Conservation (phyloP, 1,284 basidiomycete genomes). For the Trichosporon sp. region DNA sequence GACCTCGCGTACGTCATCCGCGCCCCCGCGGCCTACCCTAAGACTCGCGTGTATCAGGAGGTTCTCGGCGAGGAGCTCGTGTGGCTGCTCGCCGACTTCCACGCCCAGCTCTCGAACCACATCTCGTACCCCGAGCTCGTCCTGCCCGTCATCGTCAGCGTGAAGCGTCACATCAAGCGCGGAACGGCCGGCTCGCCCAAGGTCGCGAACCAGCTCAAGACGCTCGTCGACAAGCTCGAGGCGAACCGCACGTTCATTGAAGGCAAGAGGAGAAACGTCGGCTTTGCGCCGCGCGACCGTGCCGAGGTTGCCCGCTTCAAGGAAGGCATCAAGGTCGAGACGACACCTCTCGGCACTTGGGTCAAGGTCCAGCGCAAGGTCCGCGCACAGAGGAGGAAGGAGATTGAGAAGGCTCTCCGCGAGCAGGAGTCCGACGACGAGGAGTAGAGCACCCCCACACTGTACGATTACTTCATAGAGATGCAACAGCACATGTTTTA, state of each 20-base stretch:
- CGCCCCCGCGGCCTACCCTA: slow-evolving; percentile 82
- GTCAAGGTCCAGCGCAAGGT: slow-evolving; percentile 77
- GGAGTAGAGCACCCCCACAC: slow-evolving; percentile 19
- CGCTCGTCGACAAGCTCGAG: slow-evolving; percentile 79
- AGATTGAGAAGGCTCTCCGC: slow-evolving; percentile 62
- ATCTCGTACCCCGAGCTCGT: slow-evolving; percentile 92
- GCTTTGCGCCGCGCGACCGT: slow-evolving; percentile 70
- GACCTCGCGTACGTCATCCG: slow-evolving; percentile 87
- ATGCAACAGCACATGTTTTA: slow-evolving; percentile 11
- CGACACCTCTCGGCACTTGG: slow-evolving; percentile 76
- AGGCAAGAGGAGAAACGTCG: slow-evolving; percentile 66
- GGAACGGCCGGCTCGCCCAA: slow-evolving; percentile 58
- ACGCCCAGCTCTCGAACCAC: slow-evolving; percentile 64
- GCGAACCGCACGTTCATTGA: slow-evolving; percentile 78
- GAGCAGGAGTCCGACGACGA: slow-evolving; percentile 36
- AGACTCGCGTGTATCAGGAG: slow-evolving; percentile 84
- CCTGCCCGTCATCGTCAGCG: slow-evolving; percentile 75
- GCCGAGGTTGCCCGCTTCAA: slow-evolving; percentile 75
- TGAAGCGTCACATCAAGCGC: slow-evolving; percentile 72
- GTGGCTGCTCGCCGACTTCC: slow-evolving; percentile 79
- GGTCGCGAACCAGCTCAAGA: slow-evolving; percentile 63
- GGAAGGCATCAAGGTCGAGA: slow-evolving; percentile 64
- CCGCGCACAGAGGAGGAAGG: slow-evolving; percentile 69
- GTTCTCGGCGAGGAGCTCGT: slow-evolving; percentile 78
- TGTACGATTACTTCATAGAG: slow-evolving; percentile 17